Conservation (phyloP, 208 protist genomes). For the Crithidia fasciculata region DNA sequence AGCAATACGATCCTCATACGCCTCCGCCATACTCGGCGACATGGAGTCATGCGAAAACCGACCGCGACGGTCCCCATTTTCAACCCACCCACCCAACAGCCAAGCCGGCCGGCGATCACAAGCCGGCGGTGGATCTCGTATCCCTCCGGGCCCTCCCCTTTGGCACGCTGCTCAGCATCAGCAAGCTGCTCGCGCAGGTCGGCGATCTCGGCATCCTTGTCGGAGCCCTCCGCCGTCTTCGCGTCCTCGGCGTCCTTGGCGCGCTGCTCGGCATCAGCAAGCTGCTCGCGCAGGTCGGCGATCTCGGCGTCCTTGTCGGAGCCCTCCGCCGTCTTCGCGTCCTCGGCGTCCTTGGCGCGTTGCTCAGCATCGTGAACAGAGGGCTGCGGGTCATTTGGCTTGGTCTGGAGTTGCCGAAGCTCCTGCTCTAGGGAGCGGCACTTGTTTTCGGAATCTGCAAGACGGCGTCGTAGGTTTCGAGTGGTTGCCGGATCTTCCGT, state of each 20-base stretch:
- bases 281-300: conserved; percentile 10
- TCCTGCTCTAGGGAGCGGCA: too few relatives aligned
- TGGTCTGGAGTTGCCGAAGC: too few relatives aligned
- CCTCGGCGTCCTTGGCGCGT: neutral
- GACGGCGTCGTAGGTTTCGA: too few relatives aligned
- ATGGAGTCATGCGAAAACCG: neutral
- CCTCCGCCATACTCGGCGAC: conserved; percentile 10
- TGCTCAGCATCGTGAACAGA: too few relatives aligned
- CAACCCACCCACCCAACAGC: too few relatives aligned
- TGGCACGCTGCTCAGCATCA: neutral
- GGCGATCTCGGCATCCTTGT: neutral
- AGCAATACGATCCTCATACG: conserved; percentile 34
- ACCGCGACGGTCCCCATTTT: neutral
- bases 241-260: conserved; percentile 17
- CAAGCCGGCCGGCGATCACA: too few relatives aligned
- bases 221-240: neutral
- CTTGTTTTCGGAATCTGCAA: too few relatives aligned
- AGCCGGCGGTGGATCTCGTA: too few relatives aligned
- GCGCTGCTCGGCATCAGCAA: conserved; percentile 6
- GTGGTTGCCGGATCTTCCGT: too few relatives aligned
- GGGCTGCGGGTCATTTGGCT: too few relatives aligned
- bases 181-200: conserved; percentile 13
- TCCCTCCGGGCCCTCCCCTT: too few relatives aligned
- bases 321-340: neutral
- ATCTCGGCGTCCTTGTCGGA: conserved; percentile 10